Evolutionary conservation across 1,284 basidiomycete genomes (phyloP).

Genomic region (Exobasidium cylindrosporum): DNA sequence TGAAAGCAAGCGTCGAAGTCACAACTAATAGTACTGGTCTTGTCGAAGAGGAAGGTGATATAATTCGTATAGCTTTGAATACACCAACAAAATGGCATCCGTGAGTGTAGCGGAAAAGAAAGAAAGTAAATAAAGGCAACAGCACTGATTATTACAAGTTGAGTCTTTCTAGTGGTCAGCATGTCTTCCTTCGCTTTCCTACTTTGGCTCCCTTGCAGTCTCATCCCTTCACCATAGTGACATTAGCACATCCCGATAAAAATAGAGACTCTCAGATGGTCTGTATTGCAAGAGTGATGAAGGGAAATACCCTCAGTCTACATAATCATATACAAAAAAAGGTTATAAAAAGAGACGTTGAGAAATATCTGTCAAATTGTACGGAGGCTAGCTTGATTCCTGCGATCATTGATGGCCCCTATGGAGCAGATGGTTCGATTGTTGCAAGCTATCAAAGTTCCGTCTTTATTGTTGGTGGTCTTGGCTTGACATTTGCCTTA

Average conservation of each 20-base stretch:
- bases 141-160: too few relatives aligned
- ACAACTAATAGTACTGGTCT: neutral
- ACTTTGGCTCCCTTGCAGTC: slow-evolving; percentile 27
- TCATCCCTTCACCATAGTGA: slow-evolving; percentile 50
- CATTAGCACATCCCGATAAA: slow-evolving; percentile 28
- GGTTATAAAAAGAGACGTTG: neutral
- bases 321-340: neutral
- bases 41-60: slow-evolving; percentile 8
- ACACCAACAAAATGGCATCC: slow-evolving; percentile 36
- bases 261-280: slow-evolving; percentile 29
- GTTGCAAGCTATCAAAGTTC: slow-evolving; percentile 21
- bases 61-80: slow-evolving; percentile 32
- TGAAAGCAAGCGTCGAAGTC: slow-evolving; percentile 14
- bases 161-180: slow-evolving; percentile 25
- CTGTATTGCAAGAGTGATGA: slow-evolving; percentile 28
- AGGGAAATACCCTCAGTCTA: neutral
- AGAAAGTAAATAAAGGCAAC: too few relatives aligned
- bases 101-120: neutral
- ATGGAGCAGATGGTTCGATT: slow-evolving; percentile 24
- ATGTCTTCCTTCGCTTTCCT: slow-evolving; percentile 47
- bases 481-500: slow-evolving; percentile 37
- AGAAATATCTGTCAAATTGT: neutral
- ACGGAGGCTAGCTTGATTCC: slow-evolving; percentile 5
- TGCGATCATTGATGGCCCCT: slow-evolving; percentile 41
- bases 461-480: slow-evolving; percentile 35